phyloP scores from a whole-genome alignment of 2,329 filamentous ascomycete species.

The Thelonectria olida region DNA sequence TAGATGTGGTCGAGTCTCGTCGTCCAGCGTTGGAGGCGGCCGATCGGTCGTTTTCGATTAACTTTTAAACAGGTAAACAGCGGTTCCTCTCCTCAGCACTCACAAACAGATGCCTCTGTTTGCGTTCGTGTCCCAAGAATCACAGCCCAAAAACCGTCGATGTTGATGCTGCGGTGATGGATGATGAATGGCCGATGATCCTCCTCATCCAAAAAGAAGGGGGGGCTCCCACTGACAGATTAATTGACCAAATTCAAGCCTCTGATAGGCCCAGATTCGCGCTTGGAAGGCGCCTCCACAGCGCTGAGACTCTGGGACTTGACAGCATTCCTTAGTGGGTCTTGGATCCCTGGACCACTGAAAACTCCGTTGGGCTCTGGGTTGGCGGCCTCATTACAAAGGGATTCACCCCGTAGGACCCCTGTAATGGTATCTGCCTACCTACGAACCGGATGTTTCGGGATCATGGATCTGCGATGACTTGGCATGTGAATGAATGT shows the following conservation, averaged over 20 bases:
- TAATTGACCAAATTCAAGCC: slow-evolving; percentile 6
- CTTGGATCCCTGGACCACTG: not conserved
- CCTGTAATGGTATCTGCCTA: not conserved
- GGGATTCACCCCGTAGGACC: not conserved
- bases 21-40: not conserved
- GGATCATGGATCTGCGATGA: too few relatives aligned
- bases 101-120: not conserved
- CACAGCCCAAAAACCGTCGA: too few relatives aligned
- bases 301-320: not conserved
- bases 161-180: not conserved
- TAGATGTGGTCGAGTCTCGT: not conserved
- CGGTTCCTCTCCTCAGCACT: not conserved
- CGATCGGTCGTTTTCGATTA: not conserved
- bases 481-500: too few relatives aligned
- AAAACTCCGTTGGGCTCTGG: not conserved
- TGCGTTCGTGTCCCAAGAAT: not conserved
- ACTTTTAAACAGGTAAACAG: not conserved
- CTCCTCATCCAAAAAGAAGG: slow-evolving; percentile 6
- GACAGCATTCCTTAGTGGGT: too few relatives aligned
- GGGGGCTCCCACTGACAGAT: slow-evolving; percentile 9
- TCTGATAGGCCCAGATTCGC: slow-evolving; percentile 6
- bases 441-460: not conserved
- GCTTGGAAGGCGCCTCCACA: not conserved
- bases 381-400: not conserved
- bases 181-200: not conserved